phyloP scores from a whole-genome alignment of 208 protist species.

The Leishmania arabica region DNA sequence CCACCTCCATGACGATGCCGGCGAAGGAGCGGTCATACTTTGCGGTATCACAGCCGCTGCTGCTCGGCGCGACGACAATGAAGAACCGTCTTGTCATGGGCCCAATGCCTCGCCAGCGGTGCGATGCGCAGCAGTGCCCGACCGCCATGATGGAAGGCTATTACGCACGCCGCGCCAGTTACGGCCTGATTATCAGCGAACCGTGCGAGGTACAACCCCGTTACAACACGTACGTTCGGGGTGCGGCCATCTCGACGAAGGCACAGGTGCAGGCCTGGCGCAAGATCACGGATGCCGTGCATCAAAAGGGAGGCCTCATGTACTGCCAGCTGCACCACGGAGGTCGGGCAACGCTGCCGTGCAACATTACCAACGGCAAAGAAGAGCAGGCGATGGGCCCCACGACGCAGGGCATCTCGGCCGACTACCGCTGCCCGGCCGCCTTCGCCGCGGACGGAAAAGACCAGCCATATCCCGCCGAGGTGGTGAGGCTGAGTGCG shows the following conservation, averaged over 20 bases:
- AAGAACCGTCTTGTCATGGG: conserved; percentile 59
- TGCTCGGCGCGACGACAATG: conserved; percentile 29
- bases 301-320: conserved; percentile 56
- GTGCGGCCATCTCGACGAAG: conserved; percentile 49
- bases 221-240: conserved; percentile 33
- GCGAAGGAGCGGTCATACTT: not conserved
- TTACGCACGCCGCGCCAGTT: conserved; percentile 54
- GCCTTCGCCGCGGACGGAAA: conserved; percentile 15
- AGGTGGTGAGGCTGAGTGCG: conserved; percentile 18
- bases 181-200: conserved; percentile 68
- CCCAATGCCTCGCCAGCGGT: conserved; percentile 54
- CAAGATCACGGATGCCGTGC: conserved; percentile 62
- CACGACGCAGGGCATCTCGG: conserved; percentile 13
- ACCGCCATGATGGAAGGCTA: conserved; percentile 42
- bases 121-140: conserved; percentile 37
- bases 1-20: not conserved
- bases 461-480: conserved; percentile 11
- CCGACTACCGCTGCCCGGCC: conserved; percentile 3
- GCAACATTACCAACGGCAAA: conserved; percentile 23
- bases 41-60: conserved; percentile 23
- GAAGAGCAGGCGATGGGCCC: conserved; percentile 9
- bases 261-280: conserved; percentile 63
- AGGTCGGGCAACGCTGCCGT: conserved; percentile 37
- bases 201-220: conserved; percentile 45
- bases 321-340: conserved; percentile 62